Percentiles rank a stretch among this genome's conserved stretches.
phyloP scores from a whole-genome alignment of 2,329 filamentous ascomycete genomes.

The Celoporthe dispersa region DNA sequence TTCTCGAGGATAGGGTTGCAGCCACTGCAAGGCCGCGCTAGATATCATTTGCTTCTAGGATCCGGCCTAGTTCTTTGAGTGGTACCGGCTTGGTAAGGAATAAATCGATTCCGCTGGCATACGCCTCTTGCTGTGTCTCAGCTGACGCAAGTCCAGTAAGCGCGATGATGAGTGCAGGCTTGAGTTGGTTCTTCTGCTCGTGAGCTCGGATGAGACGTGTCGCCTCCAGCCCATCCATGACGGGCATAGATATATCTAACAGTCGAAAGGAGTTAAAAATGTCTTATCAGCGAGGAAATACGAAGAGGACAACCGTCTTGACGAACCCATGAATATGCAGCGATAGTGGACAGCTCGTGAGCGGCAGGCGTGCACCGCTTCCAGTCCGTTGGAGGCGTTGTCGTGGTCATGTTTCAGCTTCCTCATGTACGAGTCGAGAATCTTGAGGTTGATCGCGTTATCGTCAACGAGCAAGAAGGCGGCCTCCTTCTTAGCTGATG shows the following conservation, averaged over 20 bases:
- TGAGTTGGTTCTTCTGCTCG: conserved; percentile 31
- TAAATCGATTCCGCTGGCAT: conserved; percentile 49
- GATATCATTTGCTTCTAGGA: conserved; percentile 3
- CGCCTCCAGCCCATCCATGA: conserved; percentile 40
- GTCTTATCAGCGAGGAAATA: background rate
- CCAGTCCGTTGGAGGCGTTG: conserved; percentile 51
- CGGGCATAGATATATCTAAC: conserved; percentile 39
- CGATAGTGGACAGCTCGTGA: conserved; percentile 40
- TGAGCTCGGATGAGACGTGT: conserved; percentile 36
- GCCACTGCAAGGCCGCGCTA: background rate
- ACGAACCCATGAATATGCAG: conserved; percentile 53
- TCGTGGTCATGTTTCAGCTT: conserved; percentile 44
- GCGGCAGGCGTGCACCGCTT: conserved; percentile 51
- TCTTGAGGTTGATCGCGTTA: conserved; percentile 46
- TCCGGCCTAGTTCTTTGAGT: conserved; percentile 32
- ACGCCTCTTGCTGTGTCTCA: conserved; percentile 49
- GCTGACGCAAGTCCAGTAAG: conserved; percentile 51
- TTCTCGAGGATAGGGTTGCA: too few relatives aligned
- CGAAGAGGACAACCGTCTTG: background rate
- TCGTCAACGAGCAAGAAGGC: conserved; percentile 45
- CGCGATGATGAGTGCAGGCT: conserved; percentile 49
- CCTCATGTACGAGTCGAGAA: conserved; percentile 43
- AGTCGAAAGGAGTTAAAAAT: background rate
- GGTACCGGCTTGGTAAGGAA: conserved; percentile 55
- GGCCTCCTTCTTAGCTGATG: background rate